These are phyloP conservation scores for Jatropha curcas DNA, from an alignment of 345 rosid genomes.

Conservation along the genomic window DNA sequence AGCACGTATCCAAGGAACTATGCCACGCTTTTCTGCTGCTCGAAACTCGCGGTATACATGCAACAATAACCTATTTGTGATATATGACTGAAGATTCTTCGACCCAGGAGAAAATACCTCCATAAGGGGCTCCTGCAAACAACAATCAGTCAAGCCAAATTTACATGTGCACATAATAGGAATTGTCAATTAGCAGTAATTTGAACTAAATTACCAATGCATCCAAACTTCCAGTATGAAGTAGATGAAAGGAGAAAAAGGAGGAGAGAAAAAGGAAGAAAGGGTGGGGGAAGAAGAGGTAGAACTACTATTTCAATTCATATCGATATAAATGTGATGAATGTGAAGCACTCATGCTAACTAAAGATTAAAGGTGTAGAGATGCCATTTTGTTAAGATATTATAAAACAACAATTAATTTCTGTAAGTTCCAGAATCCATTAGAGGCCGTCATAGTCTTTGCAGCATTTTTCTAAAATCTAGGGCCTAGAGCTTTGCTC, in stretches of 20 bases:
- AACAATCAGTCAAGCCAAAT: slow-evolving; percentile 1
- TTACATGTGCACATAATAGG: neutral
- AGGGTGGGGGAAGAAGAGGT: no score
- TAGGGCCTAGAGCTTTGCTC: neutral
- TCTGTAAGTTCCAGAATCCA: neutral
- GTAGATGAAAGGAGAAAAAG: neutral
- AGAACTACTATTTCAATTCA: neutral
- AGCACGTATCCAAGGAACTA: slow-evolving; percentile 57
- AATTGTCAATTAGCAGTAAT: neutral
- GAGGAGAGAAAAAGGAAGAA: no score
- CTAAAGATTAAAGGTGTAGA: neutral
- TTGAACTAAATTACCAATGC: neutral
- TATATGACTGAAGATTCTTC: slow-evolving; percentile 74
- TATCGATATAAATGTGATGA: neutral
- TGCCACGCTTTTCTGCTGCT: slow-evolving; percentile 54
- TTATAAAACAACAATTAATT: neutral
- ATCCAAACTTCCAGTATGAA: neutral
- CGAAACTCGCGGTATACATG: slow-evolving; percentile 80
- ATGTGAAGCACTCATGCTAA: neutral
- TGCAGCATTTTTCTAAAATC: neutral
- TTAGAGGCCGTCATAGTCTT: neutral
- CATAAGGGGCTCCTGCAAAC: slow-evolving; percentile 85
- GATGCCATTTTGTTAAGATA: neutral
- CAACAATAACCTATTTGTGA: slow-evolving; percentile 70
- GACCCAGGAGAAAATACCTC: slow-evolving; percentile 89